Percentiles rank a stretch among this genome's conserved stretches.
These are phyloP conservation scores for Ogataea populi-albae DNA, from an alignment of 805 yeast species.

Conservation along the genomic window DNA sequence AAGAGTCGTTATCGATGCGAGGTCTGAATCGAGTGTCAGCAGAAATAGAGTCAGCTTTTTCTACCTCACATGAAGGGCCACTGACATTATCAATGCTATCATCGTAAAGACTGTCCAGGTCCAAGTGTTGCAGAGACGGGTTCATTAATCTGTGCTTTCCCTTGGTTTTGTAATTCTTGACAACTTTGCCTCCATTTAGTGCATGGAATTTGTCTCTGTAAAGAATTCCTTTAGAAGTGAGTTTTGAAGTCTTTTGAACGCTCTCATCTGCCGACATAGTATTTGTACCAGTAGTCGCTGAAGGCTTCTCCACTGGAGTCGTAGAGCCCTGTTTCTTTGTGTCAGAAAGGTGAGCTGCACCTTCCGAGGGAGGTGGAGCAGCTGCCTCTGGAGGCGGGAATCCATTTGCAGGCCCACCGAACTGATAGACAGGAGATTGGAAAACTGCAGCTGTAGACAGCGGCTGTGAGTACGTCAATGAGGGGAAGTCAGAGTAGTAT, in stretches of 20 bases:
- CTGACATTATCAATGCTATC: conserved; percentile 19
- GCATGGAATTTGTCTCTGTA: conserved; percentile 13
- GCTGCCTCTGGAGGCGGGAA: conserved; percentile 17
- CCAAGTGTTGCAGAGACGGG: conserved; percentile 26
- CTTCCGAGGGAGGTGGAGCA: conserved; percentile 9
- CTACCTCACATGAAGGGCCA: conserved; percentile 16
- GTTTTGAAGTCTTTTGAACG: conserved; percentile 4
- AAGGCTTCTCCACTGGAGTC: not conserved
- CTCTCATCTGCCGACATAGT: conserved; percentile 1
- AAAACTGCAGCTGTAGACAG: conserved; percentile 11
- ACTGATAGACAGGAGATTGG: conserved; percentile 15
- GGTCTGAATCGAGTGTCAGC: conserved; percentile 44
- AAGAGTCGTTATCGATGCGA: conserved; percentile 2
- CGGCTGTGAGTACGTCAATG: conserved; percentile 14
- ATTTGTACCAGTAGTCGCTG: conserved; percentile 1
- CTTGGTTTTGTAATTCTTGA: conserved; percentile 18
- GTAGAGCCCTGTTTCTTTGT: conserved; percentile 1
- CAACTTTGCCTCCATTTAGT: conserved; percentile 13
- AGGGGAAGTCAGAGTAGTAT: conserved; percentile 17
- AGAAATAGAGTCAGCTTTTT: conserved; percentile 41
- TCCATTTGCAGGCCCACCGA: conserved; percentile 13
- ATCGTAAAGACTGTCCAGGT: conserved; percentile 21
- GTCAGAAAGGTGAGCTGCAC: not conserved
- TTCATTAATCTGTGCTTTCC: conserved; percentile 23
- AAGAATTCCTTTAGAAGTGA: conserved; percentile 14